These are phyloP conservation scores for Beta lomatogona DNA, from an alignment of 179 eudicot genomes.

Conservation along the genomic window DNA sequence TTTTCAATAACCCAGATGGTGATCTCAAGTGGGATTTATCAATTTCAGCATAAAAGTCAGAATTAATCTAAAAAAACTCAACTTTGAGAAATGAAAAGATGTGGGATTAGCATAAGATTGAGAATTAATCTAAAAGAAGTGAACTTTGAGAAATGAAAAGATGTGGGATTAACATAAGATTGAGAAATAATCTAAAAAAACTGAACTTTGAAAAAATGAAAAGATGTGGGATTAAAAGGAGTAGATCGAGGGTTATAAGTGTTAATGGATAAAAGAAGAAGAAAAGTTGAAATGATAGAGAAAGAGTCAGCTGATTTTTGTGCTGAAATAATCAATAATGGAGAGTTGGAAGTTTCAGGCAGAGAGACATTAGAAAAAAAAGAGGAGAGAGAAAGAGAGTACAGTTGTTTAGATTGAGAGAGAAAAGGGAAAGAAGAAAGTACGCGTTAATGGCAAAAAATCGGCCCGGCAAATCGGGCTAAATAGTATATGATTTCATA, in stretches of 20 bases:
- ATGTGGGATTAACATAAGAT: too few species aligned
- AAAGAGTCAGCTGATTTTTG: slow-evolving; percentile 27
- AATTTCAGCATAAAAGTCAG: neutral
- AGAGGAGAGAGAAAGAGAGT: neutral
- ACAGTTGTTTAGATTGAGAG: neutral
- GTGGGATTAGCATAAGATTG: too few species aligned
- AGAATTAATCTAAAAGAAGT: too few species aligned
- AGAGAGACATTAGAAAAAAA: neutral
- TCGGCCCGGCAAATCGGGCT: slow-evolving; percentile 18
- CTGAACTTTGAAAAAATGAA: too few species aligned
- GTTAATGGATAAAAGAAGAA: neutral
- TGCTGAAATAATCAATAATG: slow-evolving; percentile 28
- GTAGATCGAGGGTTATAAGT: slow-evolving; percentile 18
- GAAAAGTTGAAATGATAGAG: neutral
- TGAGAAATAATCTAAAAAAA: too few species aligned
- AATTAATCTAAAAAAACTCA: neutral
- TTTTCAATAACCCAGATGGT: slow-evolving; percentile 24
- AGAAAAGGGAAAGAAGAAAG: neutral
- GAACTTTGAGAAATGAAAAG: too few species aligned
- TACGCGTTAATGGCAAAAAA: neutral
- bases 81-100: too few species aligned
- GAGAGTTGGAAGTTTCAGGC: slow-evolving; percentile 16
- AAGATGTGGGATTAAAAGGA: neutral
- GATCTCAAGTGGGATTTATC: neutral
- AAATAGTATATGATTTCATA: neutral